Evolutionary conservation across 2,329 filamentous ascomycete genomes (phyloP).

Genomic region (Curvularia sp.): DNA sequence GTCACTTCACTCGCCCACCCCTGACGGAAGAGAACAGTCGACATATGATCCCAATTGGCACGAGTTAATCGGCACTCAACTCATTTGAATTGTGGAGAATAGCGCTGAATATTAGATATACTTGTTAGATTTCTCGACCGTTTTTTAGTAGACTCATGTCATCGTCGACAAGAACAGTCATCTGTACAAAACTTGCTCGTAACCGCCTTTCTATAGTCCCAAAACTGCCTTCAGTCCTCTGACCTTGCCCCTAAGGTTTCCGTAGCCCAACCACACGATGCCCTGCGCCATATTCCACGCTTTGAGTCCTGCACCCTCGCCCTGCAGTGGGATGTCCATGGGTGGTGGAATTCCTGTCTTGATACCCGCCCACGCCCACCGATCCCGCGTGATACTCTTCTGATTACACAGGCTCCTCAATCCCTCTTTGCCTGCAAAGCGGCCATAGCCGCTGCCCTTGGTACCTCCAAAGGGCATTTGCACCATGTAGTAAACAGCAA

Average conservation of each 20-base stretch:
- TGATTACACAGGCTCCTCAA: conserved; percentile 83
- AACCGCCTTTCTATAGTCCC: conserved; percentile 30
- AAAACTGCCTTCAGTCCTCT: conserved; percentile 53
- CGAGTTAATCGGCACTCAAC: conserved; percentile 50
- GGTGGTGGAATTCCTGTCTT: conserved; percentile 81
- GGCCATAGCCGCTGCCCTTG: conserved; percentile 85
- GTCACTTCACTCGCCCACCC: no score
- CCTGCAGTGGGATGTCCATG: conserved; percentile 78
- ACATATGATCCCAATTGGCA: conserved; percentile 47
- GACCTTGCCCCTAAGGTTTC: conserved; percentile 45
- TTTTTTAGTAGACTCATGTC: neutral
- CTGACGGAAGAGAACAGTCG: neutral
- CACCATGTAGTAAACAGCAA: conserved; percentile 90
- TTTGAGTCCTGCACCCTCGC: conserved; percentile 40
- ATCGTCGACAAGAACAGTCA: neutral
- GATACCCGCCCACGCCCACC: conserved; percentile 64
- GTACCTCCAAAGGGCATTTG: conserved; percentile 93
- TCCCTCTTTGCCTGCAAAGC: conserved; percentile 91
- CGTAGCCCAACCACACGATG: conserved; percentile 59
- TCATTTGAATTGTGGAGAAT: conserved; percentile 50
- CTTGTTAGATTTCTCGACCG: conserved; percentile 36
- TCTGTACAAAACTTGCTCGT: neutral
- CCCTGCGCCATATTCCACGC: conserved; percentile 55
- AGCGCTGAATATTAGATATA: conserved; percentile 45
- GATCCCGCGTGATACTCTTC: conserved; percentile 85